A percentile compares a stretch with the other conserved stretches of the same genome.
Conservation (phyloP, 2,329 filamentous ascomycete genomes). For the Taxawa tesnikishii region DNA sequence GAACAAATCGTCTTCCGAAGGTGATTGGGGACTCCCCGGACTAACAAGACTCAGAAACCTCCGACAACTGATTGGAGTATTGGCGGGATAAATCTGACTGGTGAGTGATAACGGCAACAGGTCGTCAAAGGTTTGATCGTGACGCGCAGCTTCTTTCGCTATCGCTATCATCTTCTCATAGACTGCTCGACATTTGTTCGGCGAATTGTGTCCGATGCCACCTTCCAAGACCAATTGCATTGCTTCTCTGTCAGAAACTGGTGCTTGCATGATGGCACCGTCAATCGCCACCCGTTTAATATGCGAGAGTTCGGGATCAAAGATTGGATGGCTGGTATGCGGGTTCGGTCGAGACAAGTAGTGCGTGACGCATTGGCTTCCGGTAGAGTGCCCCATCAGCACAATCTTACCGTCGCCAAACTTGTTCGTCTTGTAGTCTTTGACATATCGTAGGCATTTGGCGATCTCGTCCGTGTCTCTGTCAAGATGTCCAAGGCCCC, state of each 20-base stretch:
- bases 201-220: slow-evolving; percentile 10
- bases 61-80: slow-evolving; percentile 10
- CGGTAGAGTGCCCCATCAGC: slow-evolving; percentile 14
- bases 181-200: slow-evolving; percentile 7
- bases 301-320: slow-evolving; percentile 10
- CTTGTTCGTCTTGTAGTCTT: slow-evolving; percentile 18
- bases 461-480: slow-evolving; percentile 25
- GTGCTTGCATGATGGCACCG: slow-evolving; percentile 15
- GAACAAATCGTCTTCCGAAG: slow-evolving; percentile 13
- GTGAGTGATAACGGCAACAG: slow-evolving; percentile 22
- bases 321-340: slow-evolving; percentile 6
- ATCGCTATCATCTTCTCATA: slow-evolving; percentile 10
- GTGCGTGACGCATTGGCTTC: slow-evolving; percentile 12
- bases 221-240: slow-evolving; percentile 10
- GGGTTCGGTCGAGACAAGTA: slow-evolving; percentile 13
- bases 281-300: slow-evolving; percentile 10
- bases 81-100: slow-evolving; percentile 16
- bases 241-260: slow-evolving; percentile 12
- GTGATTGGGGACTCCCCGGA: slow-evolving; percentile 10
- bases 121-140: slow-evolving; percentile 14
- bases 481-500: slow-evolving; percentile 25
- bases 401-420: slow-evolving; percentile 11
- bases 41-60: slow-evolving; percentile 13
- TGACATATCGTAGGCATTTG: slow-evolving; percentile 14
- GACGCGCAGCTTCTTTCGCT: slow-evolving; percentile 14